These are phyloP conservation scores for Wickerhamomyces bovis DNA, from an alignment of 805 yeast genomes.

Conservation along the genomic window DNA sequence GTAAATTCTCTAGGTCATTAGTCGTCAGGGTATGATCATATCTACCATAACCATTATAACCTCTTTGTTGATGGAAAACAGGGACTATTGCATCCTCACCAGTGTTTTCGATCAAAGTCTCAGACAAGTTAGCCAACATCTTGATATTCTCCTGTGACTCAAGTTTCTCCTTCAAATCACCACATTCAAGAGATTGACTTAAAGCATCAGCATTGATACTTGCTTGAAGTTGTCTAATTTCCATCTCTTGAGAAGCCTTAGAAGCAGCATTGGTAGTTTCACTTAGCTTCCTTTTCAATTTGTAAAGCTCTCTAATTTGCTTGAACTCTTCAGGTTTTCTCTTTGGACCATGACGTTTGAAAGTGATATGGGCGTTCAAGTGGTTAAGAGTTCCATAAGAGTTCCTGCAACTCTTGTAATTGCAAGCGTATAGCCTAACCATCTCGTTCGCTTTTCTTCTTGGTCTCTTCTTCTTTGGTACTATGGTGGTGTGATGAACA, in stretches of 20 bases:
- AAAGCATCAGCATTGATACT: neutral
- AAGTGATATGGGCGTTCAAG: constrained; percentile 47
- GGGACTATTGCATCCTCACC: constrained; percentile 8
- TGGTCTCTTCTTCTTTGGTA: constrained; percentile 36
- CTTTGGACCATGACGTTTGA: constrained; percentile 50
- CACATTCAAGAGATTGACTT: neutral
- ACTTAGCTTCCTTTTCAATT: constrained; percentile 30
- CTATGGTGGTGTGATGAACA: neutral
- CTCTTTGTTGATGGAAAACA: constrained; percentile 24
- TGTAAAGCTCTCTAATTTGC: constrained; percentile 40
- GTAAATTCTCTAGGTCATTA: constrained; percentile 4
- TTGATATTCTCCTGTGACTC: constrained; percentile 9
- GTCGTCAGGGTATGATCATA: constrained; percentile 19
- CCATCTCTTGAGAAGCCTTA: neutral
- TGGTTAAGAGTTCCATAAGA: constrained; percentile 58
- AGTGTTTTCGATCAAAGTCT: constrained; percentile 7
- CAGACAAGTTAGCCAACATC: constrained; percentile 14
- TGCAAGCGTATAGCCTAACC: constrained; percentile 48
- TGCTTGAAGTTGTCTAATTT: neutral
- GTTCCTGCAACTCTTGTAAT: constrained; percentile 40
- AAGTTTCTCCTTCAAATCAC: neutral
- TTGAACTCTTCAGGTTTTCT: constrained; percentile 50
- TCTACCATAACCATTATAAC: constrained; percentile 25
- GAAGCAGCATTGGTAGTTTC: constrained; percentile 4
- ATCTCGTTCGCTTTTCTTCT: constrained; percentile 51